These are phyloP conservation scores for Trichophyton rubrum DNA, from an alignment of 2,329 filamentous ascomycete genomes.

Conservation along the genomic window DNA sequence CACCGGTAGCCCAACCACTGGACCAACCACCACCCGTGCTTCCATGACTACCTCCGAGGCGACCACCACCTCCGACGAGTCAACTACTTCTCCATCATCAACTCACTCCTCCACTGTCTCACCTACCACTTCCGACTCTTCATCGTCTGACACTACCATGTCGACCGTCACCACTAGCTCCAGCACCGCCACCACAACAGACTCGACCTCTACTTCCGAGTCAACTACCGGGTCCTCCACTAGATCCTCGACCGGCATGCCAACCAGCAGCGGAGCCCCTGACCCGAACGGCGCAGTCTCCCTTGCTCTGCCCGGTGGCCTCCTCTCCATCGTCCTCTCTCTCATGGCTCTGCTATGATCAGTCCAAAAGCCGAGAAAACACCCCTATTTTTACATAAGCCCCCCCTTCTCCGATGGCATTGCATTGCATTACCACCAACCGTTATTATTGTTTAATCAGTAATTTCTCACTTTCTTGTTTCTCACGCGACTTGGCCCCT, in stretches of 20 bases:
- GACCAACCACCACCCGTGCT: constrained; percentile 14
- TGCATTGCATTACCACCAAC: too few species aligned
- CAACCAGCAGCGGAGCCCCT: constrained; percentile 7
- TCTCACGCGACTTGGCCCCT: neutral
- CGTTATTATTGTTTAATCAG: neutral
- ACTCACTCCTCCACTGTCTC: constrained; percentile 16
- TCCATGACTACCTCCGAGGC: constrained; percentile 16
- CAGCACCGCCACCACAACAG: constrained; percentile 18
- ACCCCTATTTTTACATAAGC: too few species aligned
- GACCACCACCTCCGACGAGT: constrained; percentile 17
- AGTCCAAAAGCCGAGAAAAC: too few species aligned
- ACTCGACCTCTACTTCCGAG: constrained; percentile 13
- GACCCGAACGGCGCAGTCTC: constrained; percentile 12
- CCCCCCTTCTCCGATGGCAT: too few species aligned
- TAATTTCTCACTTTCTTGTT: neutral
- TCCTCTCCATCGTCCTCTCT: constrained; percentile 11
- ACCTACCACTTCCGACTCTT: constrained; percentile 10
- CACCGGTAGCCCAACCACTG: constrained; percentile 25
- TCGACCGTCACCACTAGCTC: constrained; percentile 14
- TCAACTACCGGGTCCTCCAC: neutral
- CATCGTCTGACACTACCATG: constrained; percentile 9
- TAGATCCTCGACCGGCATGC: neutral
- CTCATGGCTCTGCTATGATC: constrained; percentile 13
- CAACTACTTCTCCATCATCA: constrained; percentile 16
- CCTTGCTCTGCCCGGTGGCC: constrained; percentile 8